Evolutionary conservation across 345 rosid genomes (phyloP), one percentile per base, ranked within the genome.

Genomic region (Acer negundo): DNA sequence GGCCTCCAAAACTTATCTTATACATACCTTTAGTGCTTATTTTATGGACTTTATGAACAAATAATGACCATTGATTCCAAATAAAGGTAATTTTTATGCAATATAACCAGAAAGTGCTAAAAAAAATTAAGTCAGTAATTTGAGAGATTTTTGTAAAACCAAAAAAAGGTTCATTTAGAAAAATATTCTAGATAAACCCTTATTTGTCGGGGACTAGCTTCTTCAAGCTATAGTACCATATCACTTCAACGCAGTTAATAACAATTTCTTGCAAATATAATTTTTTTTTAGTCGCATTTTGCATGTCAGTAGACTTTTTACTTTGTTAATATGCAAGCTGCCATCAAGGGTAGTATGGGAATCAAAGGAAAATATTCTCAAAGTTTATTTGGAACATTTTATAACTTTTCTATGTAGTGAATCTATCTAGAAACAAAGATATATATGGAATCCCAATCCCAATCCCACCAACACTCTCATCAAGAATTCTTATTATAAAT

Each of bases 401-500:
- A 75, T 79, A 80, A 70, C 47, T 31, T 24, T 73, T 28, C 74
- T 28, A 68, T 35, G 19, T 17, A 35, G 59, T 53, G 22, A 28
- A 70, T 66, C 72, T 31, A 31, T 71, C 22, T 24, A 62, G 13
- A 12, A 72, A 70, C 42, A 20, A 24, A n/a, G 4, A 46, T 10
- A 28, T 28, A 1, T 72, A 7, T 72, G 17, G 11, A 72, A 11
- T 58, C 49, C 20, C 40, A 20, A 56, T n/a, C 46, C 35, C 13
- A 10, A 38, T 38, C 2, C 62, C 62, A 15, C 11, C 46, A 42
- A 10, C 46, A 42, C 46, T 42, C 11, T 5, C 24, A 10, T 38
- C 65, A 73, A 73, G 15, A 53, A 53, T 24, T 46, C 7, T 23
- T 31, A 55, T 23, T 83, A 83, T 85, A 85, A 80, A 83, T 80